Conservation (phyloP, 768 basidiomycete genomes). For the Boletus rufocinnamomeus region DNA sequence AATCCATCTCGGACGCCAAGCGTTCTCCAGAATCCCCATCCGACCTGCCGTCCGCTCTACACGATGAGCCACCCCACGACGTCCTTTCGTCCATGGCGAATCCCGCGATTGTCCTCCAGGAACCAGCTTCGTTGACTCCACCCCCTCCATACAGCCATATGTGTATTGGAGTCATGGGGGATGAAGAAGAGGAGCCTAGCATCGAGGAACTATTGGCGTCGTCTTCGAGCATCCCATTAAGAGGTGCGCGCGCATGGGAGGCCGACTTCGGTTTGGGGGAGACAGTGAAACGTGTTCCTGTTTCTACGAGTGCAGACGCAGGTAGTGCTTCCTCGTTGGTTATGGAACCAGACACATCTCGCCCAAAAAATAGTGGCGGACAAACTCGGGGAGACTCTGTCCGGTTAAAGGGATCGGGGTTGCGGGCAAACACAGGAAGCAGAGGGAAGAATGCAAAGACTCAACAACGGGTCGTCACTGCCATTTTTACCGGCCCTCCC, state of each 20-base stretch:
- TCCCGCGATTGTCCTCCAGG: conserved; percentile 1
- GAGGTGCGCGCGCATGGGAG: conserved; percentile 36
- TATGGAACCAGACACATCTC: not conserved
- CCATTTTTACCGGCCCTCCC: conserved; percentile 30
- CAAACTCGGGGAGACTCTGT: not conserved
- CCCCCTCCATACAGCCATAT: conserved; percentile 20
- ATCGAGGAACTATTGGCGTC: conserved; percentile 33
- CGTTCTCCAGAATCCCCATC: not conserved
- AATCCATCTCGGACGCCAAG: not conserved
- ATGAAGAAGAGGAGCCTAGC: conserved; percentile 27
- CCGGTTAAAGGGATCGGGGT: conserved; percentile 1
- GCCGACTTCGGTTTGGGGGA: conserved; percentile 32
- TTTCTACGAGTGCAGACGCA: not conserved
- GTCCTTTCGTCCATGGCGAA: not conserved
- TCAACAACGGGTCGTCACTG: conserved; percentile 30
- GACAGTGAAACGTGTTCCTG: conserved; percentile 33
- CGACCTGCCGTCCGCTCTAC: not conserved
- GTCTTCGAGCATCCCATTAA: conserved; percentile 22
- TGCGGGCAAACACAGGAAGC: conserved; percentile 10
- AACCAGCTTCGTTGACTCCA: conserved; percentile 9
- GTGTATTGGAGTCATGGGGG: not conserved
- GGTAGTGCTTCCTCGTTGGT: not conserved
- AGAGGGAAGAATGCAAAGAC: conserved; percentile 7
- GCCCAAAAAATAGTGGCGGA: not conserved
- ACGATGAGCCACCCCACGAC: not conserved